phyloP scores from a whole-genome alignment of 345 rosid species.

The Rhodamnia argentea region DNA sequence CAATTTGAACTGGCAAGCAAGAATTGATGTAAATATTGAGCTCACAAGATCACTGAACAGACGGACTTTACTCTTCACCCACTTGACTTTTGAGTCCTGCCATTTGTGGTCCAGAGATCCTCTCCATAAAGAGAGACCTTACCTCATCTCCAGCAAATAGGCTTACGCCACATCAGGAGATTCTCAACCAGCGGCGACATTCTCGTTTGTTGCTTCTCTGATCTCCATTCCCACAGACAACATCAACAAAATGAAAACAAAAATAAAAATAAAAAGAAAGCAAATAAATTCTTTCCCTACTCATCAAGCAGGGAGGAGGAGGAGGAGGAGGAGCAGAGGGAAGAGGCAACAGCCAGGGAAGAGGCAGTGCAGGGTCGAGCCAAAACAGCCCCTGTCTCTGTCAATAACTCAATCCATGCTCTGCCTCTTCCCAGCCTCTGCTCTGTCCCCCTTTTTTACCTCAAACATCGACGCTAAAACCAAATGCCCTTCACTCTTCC shows the following conservation, averaged over 20 bases:
- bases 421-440: conserved; percentile 16
- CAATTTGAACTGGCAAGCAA: not conserved
- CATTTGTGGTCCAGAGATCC: not conserved
- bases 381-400: conserved; percentile 31
- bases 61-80: not conserved
- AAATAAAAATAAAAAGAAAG: not conserved
- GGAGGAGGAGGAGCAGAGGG: not conserved
- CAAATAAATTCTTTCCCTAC: not conserved
- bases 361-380: conserved; percentile 95
- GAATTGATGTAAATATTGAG: not conserved
- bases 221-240: not conserved
- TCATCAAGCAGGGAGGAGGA: not conserved
- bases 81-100: not conserved
- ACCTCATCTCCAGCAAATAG: not conserved
- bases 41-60: not conserved
- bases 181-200: not conserved
- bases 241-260: not conserved
- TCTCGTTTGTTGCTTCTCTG: not conserved
- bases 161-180: not conserved
- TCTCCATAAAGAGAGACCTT: not conserved
- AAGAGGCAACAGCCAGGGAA: conserved; percentile 62
- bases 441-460: not conserved
- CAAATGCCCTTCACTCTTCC: not conserved
- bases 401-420: conserved; percentile 18
- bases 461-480: not conserved